Base-by-base conservation (phyloP, 768 basidiomycete species). In the Panus rudis region DNA sequence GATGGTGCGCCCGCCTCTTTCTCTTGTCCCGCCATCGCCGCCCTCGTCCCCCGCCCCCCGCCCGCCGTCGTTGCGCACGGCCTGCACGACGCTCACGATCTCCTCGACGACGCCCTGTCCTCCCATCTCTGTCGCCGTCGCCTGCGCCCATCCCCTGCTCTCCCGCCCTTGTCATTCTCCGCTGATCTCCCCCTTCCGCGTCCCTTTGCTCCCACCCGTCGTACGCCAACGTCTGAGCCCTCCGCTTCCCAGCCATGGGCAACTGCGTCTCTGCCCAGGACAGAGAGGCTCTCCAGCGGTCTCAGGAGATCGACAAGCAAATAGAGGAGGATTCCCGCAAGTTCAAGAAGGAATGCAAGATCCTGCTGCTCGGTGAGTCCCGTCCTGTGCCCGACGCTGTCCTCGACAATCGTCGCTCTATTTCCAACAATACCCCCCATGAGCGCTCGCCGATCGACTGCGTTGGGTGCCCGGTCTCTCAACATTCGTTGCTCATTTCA, bases 261-360 rank as follows among this genome's bases (percentile, higher is more conserved):
- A 81, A 78, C 60, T 84, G 82, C 59, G 66, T 81, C 32, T 84
- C 79, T 6, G 66, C 70, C 43, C 61, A 63, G 42, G 79, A 81
- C 63, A 71, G 70, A 39, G 72, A 69, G 23, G 79, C 73, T 50
- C 78, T 74, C 59, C 72, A 74, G 37, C 70, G 70, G 58, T 84
- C 81, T 14, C 81, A 84, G 60, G 68, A 70, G 56, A 92, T 92
- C 53, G 90, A 92, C 72, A 77, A 74, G 50, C 75, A 79, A 63
- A 76, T 92, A 41, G 89, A 92, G 58, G 90, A 92, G 65, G 92
- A 93, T 61, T 75, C 73, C 13, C 80, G 77, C 61, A 80, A 75
- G 61, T 84, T 84, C 50, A 82, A 83, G 60, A 79, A 81, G 55
- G 92, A 93, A 60, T 92, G 89, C 70, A 93, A 93, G 75, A 92